Percentiles rank a stretch among this genome's conserved stretches.
These are phyloP conservation scores for Crucihimalaya himalaica DNA, from an alignment of 345 rosid genomes.

Conservation along the genomic window DNA sequence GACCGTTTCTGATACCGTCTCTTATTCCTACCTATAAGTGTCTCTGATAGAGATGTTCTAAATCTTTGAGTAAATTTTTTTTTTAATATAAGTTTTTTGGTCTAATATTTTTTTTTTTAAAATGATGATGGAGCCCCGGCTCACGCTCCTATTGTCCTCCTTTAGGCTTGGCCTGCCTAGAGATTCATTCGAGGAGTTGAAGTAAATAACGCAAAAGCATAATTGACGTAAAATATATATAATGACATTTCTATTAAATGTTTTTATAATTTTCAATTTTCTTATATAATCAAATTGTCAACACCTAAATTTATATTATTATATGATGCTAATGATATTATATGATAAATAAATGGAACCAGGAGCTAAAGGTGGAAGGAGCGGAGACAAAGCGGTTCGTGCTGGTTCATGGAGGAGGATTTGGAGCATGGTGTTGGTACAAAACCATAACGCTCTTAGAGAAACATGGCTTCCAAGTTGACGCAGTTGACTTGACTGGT, in stretches of 20 bases:
- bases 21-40: too few relatives aligned
- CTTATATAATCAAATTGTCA: background rate
- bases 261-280: background rate
- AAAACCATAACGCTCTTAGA: slow-evolving; percentile 68
- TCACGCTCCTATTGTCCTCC: too few relatives aligned
- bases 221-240: background rate
- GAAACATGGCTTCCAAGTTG: slow-evolving; percentile 59
- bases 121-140: too few relatives aligned
- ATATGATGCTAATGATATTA: background rate
- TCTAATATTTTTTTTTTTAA: too few relatives aligned
- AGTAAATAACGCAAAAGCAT: background rate
- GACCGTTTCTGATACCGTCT: too few relatives aligned
- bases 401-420: slow-evolving; percentile 87
- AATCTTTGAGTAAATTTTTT: too few relatives aligned
- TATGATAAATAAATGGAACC: background rate
- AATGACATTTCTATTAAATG: background rate
- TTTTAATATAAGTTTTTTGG: too few relatives aligned
- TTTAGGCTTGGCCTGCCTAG: too few relatives aligned
- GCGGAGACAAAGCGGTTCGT: slow-evolving; percentile 59
- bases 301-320: background rate
- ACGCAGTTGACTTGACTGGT: slow-evolving; percentile 66
- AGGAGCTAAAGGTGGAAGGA: slow-evolving; percentile 47
- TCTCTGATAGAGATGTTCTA: too few relatives aligned
- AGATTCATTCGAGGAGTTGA: background rate
- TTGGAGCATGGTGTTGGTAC: slow-evolving; percentile 92